Evolutionary conservation across 768 basidiomycete genomes (phyloP), one percentile per base, ranked within the genome.

Genomic region (Lentinula guzmanii): DNA sequence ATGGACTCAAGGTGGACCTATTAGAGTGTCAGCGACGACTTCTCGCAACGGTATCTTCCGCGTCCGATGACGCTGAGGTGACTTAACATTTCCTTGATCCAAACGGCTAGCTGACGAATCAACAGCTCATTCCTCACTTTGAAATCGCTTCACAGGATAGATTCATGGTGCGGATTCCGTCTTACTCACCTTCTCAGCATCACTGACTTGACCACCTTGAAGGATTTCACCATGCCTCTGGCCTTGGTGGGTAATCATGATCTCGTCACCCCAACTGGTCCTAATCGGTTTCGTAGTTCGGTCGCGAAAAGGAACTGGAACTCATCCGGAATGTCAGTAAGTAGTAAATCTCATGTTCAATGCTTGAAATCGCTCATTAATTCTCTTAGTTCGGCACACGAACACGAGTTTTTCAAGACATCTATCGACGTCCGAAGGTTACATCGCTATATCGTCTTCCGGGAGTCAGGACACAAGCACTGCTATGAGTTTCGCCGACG

Each of bases 181-280:
- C 37, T 60, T n/a, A 21, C 62, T 24, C 5, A 41, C 15, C 15
- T 18, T 3, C 8, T 18, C 21, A 35, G 11, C 15, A 54, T 35
- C 24, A 42, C 41, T 7, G 39, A 46, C 51, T 28, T 37, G 37
- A 21, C 37, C 48, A 21, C 51, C 39, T 31, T 56, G 7, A 61
- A 87, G 86, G 86, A 86, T 69, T 89, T 89, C 62, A 88, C 86
- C 0, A 82, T 89, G 66, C 88, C 89, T 2, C 80, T 84, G 42
- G 78, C 82, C 37, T 72, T 90, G 73, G 86, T 88, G 72, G 63
- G 77, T 66, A 15, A 31, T 5, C 59, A 24, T 62, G 53, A 41
- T 34, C 18, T 3, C 42, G 31, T 21, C 46, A 42, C 39, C 37
- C 56, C 5, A 53, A 48, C 41, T 33, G 45, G 21, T 60, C 51